Evolutionary conservation across 2,329 filamentous ascomycete genomes (phyloP), one percentile per base, ranked within the genome.

Genomic region (Aspergillus pseudonomiae): DNA sequence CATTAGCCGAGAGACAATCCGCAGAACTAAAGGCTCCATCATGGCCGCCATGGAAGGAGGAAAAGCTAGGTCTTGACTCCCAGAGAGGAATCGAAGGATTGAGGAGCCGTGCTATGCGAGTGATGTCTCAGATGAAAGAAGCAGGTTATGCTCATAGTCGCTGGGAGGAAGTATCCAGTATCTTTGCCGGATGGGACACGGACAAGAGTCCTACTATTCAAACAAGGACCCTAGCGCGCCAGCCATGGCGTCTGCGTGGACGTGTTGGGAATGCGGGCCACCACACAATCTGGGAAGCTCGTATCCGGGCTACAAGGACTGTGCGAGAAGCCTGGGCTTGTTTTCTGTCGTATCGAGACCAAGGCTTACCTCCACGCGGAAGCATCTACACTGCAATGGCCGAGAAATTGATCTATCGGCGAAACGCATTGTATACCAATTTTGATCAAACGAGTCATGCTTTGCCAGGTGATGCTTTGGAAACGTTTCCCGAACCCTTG

Each of bases 1-100:
- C 86, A 1, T 43, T 68, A 0, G 75, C 78, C 32, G 88, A 90
- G 69, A 81, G 78, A 32, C 80, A 85, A 63, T 89, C 86, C 82
- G 86, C 86, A 3, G 77, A 80, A 52, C 77, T 88, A 24, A 88
- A 89, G 76, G 81, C 85, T 3, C 76, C 81, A 10, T 86, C 85
- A 9, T 90, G 88, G 88, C 88, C 88, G 16, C 88, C 88, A 0
- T 90, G 87, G 86, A 89, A 88, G 72, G 83, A 86, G 70, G 84
- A 87, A 54, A 85, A 81, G 59, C 83, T 85, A 19, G 86, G 85
- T 1, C 85, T 89, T 70, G 87, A 90, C 70, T 81, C 82, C n/a
- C 78, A 82, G 16, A 83, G 86, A 60, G 84, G 82, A 12, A 81
- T 83, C 53, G 83, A 86, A 46, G 83, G 86, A 63, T 86, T 86